Conservation (phyloP, 2,329 filamentous ascomycete species). For the Sporothrix inflata region DNA sequence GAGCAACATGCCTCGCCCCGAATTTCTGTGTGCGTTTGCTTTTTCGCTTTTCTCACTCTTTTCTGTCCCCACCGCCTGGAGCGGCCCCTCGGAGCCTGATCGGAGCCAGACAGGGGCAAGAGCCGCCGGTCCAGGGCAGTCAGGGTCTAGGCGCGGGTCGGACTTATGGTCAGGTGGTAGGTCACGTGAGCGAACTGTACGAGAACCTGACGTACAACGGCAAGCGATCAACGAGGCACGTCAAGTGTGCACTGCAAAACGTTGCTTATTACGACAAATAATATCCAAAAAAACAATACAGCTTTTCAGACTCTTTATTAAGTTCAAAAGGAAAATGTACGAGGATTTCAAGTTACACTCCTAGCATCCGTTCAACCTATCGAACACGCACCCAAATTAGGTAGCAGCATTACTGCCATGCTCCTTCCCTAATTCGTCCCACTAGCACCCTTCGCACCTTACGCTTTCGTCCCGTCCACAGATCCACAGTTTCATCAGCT, state of each 20-base stretch:
- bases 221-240: neutral
- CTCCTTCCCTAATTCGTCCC: conserved; percentile 16
- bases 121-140: conserved; percentile 14
- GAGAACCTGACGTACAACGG: no score
- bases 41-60: neutral
- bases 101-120: conserved; percentile 34
- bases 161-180: neutral
- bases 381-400: conserved; percentile 11
- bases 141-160: neutral
- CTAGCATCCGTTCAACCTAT: no score
- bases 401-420: conserved; percentile 14
- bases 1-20: conserved; percentile 24
- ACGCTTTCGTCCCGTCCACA: conserved; percentile 18
- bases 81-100: conserved; percentile 38
- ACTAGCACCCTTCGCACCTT: conserved; percentile 14
- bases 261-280: no score
- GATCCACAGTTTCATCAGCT: conserved; percentile 14
- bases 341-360: no score
- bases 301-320: no score
- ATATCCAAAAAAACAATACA: no score
- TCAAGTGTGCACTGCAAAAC: no score
- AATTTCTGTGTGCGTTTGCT: conserved; percentile 22
- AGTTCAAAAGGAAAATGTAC: no score
- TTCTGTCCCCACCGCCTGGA: neutral
- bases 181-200: neutral